These are phyloP conservation scores for Neurospora sp. DNA, from an alignment of 2,329 filamentous ascomycete species.

Conservation along the genomic window DNA sequence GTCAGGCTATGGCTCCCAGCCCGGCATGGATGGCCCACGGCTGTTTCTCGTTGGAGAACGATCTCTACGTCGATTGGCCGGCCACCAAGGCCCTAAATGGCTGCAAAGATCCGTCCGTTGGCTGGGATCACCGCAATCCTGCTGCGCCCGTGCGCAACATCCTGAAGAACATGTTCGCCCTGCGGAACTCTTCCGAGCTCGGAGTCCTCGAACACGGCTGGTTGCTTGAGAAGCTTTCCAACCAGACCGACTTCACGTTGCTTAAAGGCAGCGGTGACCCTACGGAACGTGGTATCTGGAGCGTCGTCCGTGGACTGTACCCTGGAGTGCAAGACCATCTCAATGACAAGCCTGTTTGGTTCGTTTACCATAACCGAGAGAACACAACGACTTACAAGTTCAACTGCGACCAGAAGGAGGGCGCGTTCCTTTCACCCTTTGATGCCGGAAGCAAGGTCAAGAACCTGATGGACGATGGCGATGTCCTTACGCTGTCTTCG, in stretches of 20 bases:
- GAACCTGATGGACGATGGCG: slow-evolving; percentile 53
- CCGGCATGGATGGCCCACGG: slow-evolving; percentile 54
- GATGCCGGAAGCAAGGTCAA: slow-evolving; percentile 43
- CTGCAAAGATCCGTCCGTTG: slow-evolving; percentile 44
- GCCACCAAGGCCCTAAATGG: slow-evolving; percentile 39
- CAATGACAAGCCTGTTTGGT: slow-evolving; percentile 35
- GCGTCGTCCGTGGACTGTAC: slow-evolving; percentile 41
- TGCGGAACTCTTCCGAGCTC: slow-evolving; percentile 36
- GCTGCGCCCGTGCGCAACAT: slow-evolving; percentile 50
- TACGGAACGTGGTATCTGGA: slow-evolving; percentile 43
- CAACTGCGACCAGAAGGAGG: slow-evolving; percentile 37
- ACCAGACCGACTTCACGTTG: slow-evolving; percentile 29
- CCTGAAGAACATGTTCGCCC: slow-evolving; percentile 50
- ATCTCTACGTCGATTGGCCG: slow-evolving; percentile 46
- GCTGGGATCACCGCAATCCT: slow-evolving; percentile 51
- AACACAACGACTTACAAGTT: slow-evolving; percentile 42
- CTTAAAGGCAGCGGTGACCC: slow-evolving; percentile 23
- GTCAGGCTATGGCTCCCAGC: slow-evolving; percentile 50
- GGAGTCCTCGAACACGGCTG: slow-evolving; percentile 51
- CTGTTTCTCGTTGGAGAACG: slow-evolving; percentile 45
- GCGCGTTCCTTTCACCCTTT: slow-evolving; percentile 47
- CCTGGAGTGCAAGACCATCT: slow-evolving; percentile 40
- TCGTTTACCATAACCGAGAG: slow-evolving; percentile 40
- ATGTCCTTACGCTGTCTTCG: slow-evolving; percentile 39
- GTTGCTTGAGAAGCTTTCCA: slow-evolving; percentile 43